These are phyloP conservation scores for Diaporthe sp. DNA, from an alignment of 2,329 filamentous ascomycete species.

Conservation along the genomic window DNA sequence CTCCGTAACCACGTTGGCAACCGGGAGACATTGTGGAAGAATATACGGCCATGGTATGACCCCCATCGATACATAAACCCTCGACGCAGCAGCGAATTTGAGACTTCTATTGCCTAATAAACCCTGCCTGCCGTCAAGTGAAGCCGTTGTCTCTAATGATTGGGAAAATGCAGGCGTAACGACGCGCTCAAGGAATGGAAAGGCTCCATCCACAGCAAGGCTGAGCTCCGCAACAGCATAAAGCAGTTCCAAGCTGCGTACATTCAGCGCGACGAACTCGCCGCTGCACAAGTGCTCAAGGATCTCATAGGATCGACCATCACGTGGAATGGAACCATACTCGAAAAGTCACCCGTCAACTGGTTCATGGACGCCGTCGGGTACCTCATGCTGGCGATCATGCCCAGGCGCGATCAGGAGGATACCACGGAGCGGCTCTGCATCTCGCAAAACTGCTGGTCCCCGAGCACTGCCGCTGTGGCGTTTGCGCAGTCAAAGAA, in stretches of 20 bases:
- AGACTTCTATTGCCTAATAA: background rate
- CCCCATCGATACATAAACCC: too few species aligned
- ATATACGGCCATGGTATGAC: conserved; percentile 2
- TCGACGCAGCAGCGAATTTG: too few species aligned
- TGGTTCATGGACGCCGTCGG: conserved; percentile 5
- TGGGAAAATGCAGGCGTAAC: background rate
- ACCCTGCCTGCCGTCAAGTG: too few species aligned
- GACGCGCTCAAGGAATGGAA: background rate
- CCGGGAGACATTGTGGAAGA: background rate
- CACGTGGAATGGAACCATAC: background rate
- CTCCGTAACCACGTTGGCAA: rapidly evolving
- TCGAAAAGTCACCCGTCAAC: rapidly evolving
- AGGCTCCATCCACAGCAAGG: background rate
- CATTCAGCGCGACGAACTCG: conserved; percentile 7
- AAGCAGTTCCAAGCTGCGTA: conserved; percentile 3
- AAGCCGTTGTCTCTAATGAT: background rate
- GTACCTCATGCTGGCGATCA: background rate
- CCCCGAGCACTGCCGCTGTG: background rate
- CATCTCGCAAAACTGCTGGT: background rate
- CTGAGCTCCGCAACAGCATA: background rate
- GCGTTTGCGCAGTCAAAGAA: background rate
- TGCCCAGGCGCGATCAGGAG: background rate
- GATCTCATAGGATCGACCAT: rapidly evolving
- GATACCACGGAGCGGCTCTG: background rate
- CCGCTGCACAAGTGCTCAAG: background rate